Percentiles rank a stretch among this genome's conserved stretches.
These are phyloP conservation scores for Guadua angustifolia DNA, from an alignment of 176 grass and related monocot species.

Conservation along the genomic window DNA sequence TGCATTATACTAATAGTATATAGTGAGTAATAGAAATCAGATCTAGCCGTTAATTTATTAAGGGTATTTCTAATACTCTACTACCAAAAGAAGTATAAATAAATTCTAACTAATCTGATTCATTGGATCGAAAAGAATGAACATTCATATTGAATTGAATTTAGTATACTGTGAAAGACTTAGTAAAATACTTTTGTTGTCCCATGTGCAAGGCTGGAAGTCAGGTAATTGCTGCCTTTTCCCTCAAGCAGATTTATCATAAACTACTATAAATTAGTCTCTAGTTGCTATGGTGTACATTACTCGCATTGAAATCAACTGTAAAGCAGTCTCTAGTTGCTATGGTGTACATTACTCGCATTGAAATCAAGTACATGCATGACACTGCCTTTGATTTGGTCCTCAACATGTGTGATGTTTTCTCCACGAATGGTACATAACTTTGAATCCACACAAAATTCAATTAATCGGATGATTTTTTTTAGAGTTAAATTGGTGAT, in stretches of 20 bases:
- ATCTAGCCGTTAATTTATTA: no score
- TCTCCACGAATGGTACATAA: not conserved
- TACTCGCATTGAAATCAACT: not conserved
- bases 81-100: no score
- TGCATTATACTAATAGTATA: no score
- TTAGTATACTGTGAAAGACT: no score
- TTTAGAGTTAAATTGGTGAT: not conserved
- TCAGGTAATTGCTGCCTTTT: not conserved
- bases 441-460: not conserved
- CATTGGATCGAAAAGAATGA: no score
- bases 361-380: not conserved
- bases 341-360: not conserved
- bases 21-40: no score
- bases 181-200: no score
- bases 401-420: not conserved
- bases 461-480: not conserved
- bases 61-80: no score
- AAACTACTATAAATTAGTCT: not conserved
- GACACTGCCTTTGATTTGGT: not conserved
- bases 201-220: not conserved
- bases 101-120: no score
- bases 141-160: no score
- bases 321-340: not conserved
- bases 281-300: not conserved
- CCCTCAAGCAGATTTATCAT: not conserved